Conservation (phyloP, 129 eudicot genomes). For the Flaveria sonorensis region DNA sequence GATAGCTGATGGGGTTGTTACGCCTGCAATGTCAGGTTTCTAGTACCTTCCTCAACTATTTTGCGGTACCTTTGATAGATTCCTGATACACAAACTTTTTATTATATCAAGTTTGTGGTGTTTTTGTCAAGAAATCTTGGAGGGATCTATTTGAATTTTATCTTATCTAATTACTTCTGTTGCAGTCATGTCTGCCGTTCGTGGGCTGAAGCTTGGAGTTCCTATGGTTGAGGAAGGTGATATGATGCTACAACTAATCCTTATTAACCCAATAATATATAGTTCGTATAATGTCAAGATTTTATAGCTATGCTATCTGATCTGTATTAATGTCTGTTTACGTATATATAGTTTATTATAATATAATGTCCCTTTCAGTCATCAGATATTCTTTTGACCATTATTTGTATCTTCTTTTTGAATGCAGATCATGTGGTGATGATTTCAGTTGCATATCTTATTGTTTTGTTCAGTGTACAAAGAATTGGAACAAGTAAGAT, state of each 20-base stretch:
- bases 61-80: constrained; percentile 7
- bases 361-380: constrained; percentile 9
- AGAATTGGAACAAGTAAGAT: constrained; percentile 92
- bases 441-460: constrained; percentile 87
- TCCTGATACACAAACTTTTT: constrained; percentile 6
- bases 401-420: constrained; percentile 30
- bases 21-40: constrained; percentile 98
- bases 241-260: constrained; percentile 22
- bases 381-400: constrained; percentile 23
- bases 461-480: constrained; percentile 84
- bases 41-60: constrained; percentile 9
- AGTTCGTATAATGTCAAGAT: background rate
- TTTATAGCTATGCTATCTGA: background rate
- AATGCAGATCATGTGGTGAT: constrained; percentile 85
- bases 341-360: background rate
- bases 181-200: constrained; percentile 89
- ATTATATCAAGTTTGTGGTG: constrained; percentile 8
- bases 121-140: constrained; percentile 12
- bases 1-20: constrained; percentile 95
- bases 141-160: constrained; percentile 19
- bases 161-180: constrained; percentile 1
- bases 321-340: background rate
- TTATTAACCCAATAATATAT: constrained; percentile 12
- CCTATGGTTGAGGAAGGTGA: constrained; percentile 68
- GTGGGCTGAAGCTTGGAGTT: constrained; percentile 75